These are phyloP conservation scores for Chiua sp. DNA, from an alignment of 1,284 basidiomycete genomes.

Conservation along the genomic window DNA sequence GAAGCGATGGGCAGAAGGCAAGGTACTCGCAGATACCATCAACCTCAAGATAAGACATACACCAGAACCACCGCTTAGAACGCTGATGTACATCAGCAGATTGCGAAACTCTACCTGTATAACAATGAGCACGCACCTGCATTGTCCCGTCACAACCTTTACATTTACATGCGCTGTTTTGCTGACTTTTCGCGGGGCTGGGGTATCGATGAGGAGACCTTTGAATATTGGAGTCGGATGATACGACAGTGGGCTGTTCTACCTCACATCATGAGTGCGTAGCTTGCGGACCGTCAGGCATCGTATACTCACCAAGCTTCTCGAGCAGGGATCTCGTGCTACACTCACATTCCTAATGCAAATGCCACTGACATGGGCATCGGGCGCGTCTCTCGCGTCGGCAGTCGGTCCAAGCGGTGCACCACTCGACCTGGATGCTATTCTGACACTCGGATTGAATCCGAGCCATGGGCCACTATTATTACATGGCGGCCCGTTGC, in stretches of 20 bases:
- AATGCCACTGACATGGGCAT: constrained; percentile 38
- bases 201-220: constrained; percentile 97
- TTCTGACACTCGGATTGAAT: too few relatives aligned
- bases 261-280: not conserved
- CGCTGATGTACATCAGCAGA: constrained; percentile 46
- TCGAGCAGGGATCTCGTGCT: constrained; percentile 79
- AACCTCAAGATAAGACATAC: constrained; percentile 72
- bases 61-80: not conserved
- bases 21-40: constrained; percentile 88
- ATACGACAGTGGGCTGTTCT: constrained; percentile 77
- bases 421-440: constrained; percentile 1
- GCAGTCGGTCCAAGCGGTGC: constrained; percentile 12
- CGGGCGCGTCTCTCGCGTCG: constrained; percentile 19
- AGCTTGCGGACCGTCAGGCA: constrained; percentile 55
- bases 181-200: constrained; percentile 86
- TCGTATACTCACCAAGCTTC: constrained; percentile 85
- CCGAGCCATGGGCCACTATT: constrained; percentile 34
- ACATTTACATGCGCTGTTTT: too few relatives aligned
- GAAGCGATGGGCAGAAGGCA: constrained; percentile 98
- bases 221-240: constrained; percentile 98
- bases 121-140: constrained; percentile 82
- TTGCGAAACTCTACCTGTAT: constrained; percentile 89
- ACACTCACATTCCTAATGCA: constrained; percentile 71
- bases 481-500: constrained; percentile 85
- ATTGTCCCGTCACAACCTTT: constrained; percentile 65